These are phyloP conservation scores for Chaetomiaceae sp. DNA, from an alignment of 2,329 filamentous ascomycete species.

Conservation along the genomic window DNA sequence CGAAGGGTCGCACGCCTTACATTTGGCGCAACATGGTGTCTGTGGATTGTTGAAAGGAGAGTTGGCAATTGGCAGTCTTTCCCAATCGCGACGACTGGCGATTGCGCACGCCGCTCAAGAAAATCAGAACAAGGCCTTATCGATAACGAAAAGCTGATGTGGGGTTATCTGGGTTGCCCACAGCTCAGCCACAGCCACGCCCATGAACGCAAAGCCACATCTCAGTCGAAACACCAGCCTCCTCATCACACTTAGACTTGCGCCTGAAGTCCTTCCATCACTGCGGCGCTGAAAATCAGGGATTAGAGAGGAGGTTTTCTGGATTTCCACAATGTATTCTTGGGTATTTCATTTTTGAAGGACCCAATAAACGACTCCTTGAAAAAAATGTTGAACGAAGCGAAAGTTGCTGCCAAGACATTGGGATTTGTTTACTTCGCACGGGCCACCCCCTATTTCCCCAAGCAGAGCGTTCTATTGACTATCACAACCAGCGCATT, in stretches of 20 bases:
- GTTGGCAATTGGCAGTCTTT: not conserved
- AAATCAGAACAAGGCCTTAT: constrained; percentile 20
- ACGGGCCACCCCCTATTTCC: constrained; percentile 9
- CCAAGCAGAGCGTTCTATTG: too few relatives aligned
- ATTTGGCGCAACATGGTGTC: constrained; percentile 46
- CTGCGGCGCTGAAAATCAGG: too few relatives aligned
- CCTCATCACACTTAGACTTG: too few relatives aligned
- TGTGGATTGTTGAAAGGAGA: not conserved
- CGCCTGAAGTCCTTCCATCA: too few relatives aligned
- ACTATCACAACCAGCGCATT: too few relatives aligned
- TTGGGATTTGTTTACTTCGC: constrained; percentile 6
- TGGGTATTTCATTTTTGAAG: too few relatives aligned
- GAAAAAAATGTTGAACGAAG: too few relatives aligned
- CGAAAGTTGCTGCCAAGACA: not conserved
- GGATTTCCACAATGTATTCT: too few relatives aligned
- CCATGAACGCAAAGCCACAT: too few relatives aligned
- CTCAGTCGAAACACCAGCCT: too few relatives aligned
- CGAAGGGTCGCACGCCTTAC: constrained; percentile 30
- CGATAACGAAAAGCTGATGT: constrained; percentile 21
- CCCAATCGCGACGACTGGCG: not conserved
- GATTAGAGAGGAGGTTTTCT: too few relatives aligned
- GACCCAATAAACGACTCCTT: too few relatives aligned
- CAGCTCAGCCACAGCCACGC: not conserved
- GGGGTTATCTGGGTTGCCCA: not conserved
- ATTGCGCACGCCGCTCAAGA: constrained; percentile 7